phyloP scores from a whole-genome alignment of 805 yeast genomes.

The Dipodascus geniculatus region DNA sequence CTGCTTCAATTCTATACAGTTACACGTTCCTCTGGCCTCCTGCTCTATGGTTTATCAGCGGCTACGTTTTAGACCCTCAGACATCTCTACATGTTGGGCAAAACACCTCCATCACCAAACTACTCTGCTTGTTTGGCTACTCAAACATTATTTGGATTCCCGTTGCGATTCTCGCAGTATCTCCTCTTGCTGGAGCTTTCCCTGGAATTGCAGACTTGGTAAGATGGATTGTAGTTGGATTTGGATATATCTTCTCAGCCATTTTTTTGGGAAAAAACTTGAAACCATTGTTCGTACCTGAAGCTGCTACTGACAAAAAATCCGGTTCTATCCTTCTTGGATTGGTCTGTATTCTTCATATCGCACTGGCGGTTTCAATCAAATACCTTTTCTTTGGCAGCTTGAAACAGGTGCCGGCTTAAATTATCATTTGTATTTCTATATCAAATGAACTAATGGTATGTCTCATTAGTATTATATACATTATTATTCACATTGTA shows the following conservation, averaged over 20 bases:
- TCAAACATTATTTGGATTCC: slow-evolving; percentile 82
- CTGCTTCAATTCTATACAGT: slow-evolving; percentile 62
- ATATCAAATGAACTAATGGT: background rate
- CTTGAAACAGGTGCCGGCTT: slow-evolving; percentile 5
- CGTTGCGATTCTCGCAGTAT: slow-evolving; percentile 48
- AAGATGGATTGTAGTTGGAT: slow-evolving; percentile 50
- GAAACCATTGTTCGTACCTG: slow-evolving; percentile 28
- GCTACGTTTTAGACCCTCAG: slow-evolving; percentile 37
- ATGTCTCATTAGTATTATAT: background rate
- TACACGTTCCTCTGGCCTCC: slow-evolving; percentile 61
- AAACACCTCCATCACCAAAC: slow-evolving; percentile 33
- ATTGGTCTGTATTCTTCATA: slow-evolving; percentile 37
- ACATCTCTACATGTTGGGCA: slow-evolving; percentile 22
- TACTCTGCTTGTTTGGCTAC: slow-evolving; percentile 75
- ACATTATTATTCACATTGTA: background rate
- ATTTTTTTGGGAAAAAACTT: slow-evolving; percentile 36
- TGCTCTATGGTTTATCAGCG: slow-evolving; percentile 37
- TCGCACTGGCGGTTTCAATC: slow-evolving; percentile 49
- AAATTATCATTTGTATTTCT: no score
- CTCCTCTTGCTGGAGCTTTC: slow-evolving; percentile 37
- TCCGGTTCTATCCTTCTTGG: slow-evolving; percentile 27
- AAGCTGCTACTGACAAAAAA: slow-evolving; percentile 26
- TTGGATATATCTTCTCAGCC: slow-evolving; percentile 55
- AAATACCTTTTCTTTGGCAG: slow-evolving; percentile 53
- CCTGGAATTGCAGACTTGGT: slow-evolving; percentile 30